phyloP scores from a whole-genome alignment of 2,329 filamentous ascomycete genomes.

The Epicoccum nigrum region DNA sequence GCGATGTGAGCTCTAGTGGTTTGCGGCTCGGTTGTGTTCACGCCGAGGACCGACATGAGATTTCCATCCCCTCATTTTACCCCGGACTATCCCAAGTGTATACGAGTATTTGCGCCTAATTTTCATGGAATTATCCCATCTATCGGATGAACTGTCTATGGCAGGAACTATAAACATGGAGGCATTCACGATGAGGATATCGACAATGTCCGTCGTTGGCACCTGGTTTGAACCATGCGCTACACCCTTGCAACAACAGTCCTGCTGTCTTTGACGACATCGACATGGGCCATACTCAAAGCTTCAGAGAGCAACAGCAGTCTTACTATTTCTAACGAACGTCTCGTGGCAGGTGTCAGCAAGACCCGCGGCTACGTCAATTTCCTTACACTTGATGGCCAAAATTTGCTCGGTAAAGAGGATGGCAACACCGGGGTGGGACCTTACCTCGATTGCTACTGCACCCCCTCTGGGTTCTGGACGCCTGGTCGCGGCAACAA shows the following conservation, averaged over 20 bases:
- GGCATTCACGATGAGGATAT: neutral
- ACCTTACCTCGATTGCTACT: conserved; percentile 39
- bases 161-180: conserved; percentile 6
- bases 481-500: conserved; percentile 60
- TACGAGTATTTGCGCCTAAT: conserved; percentile 5
- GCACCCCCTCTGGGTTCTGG: conserved; percentile 57
- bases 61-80: conserved; percentile 23
- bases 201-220: neutral
- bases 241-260: conserved; percentile 8
- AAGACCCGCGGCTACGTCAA: conserved; percentile 53
- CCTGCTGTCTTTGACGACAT: conserved; percentile 19
- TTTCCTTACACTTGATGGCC: conserved; percentile 53
- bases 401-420: conserved; percentile 36
- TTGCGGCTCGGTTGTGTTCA: conserved; percentile 21
- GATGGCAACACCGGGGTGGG: conserved; percentile 41
- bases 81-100: conserved; percentile 19
- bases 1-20: neutral
- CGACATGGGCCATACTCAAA: conserved; percentile 24
- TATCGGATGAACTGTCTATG: conserved; percentile 20
- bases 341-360: conserved; percentile 52
- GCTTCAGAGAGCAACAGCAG: conserved; percentile 27
- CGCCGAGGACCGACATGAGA: conserved; percentile 23
- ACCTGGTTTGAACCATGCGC: conserved; percentile 21
- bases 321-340: conserved; percentile 53
- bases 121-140: conserved; percentile 28